Conservation (phyloP, 2,329 filamentous ascomycete genomes). For the Epichloe sp. region DNA sequence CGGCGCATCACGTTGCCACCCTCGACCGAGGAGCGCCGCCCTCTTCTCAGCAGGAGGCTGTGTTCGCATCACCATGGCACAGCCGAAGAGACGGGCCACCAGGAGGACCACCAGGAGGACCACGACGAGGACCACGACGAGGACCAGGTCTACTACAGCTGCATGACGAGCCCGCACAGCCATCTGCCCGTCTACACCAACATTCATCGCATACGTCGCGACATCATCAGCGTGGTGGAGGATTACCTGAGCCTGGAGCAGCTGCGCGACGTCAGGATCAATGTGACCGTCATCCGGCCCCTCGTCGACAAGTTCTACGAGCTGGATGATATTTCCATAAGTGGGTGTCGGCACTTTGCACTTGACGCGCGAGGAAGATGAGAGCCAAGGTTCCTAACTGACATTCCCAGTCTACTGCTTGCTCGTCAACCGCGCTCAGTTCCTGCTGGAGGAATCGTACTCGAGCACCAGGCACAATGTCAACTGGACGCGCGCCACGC, state of each 20-base stretch:
- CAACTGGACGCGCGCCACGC: slow-evolving; percentile 60
- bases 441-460: slow-evolving; percentile 63
- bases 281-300: slow-evolving; percentile 65
- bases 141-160: slow-evolving; percentile 37
- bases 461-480: slow-evolving; percentile 71
- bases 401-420: slow-evolving; percentile 56
- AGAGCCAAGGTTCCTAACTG: not conserved
- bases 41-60: slow-evolving; percentile 20
- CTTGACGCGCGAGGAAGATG: not conserved
- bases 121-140: too few relatives aligned
- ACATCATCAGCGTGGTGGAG: slow-evolving; percentile 50
- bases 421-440: slow-evolving; percentile 69
- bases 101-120: too few relatives aligned
- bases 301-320: slow-evolving; percentile 76
- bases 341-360: slow-evolving; percentile 25
- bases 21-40: slow-evolving; percentile 19
- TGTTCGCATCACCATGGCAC: slow-evolving; percentile 17
- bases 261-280: slow-evolving; percentile 68
- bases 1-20: slow-evolving; percentile 20
- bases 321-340: slow-evolving; percentile 64
- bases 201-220: slow-evolving; percentile 57
- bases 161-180: slow-evolving; percentile 43
- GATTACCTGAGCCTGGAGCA: slow-evolving; percentile 58
- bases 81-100: slow-evolving; percentile 13
- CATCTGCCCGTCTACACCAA: slow-evolving; percentile 63